Evolutionary conservation across 1,284 basidiomycete species (phyloP).

Genomic region (Malassezia slooffiae): DNA sequence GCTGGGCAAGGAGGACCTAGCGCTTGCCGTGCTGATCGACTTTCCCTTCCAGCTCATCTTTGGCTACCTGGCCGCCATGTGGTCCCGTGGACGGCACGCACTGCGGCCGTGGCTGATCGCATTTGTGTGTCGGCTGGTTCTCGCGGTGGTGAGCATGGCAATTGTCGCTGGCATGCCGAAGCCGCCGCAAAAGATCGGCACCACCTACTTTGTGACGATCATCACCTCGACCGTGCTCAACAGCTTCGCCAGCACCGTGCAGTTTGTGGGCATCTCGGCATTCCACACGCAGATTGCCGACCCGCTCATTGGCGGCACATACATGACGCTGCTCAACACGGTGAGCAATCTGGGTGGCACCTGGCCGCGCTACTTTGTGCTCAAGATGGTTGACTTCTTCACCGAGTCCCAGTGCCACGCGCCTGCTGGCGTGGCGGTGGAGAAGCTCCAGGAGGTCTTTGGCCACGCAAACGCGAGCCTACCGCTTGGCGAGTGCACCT

Average conservation of each 20-base stretch:
- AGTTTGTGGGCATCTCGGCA: conserved; percentile 95
- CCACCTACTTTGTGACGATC: conserved; percentile 69
- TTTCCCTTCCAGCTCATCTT: conserved; percentile 95
- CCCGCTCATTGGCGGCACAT: conserved; percentile 71
- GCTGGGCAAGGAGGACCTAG: conserved; percentile 84
- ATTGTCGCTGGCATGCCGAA: conserved; percentile 77
- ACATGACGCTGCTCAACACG: conserved; percentile 69
- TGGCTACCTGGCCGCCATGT: conserved; percentile 89
- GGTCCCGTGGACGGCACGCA: conserved; percentile 52
- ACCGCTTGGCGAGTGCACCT: conserved; percentile 27
- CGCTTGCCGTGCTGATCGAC: conserved; percentile 86
- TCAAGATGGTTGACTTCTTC: conserved; percentile 54
- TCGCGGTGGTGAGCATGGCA: conserved; percentile 60
- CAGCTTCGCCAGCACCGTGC: conserved; percentile 84
- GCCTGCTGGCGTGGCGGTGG: conserved; percentile 14
- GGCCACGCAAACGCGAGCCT: neutral
- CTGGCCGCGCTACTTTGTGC: conserved; percentile 86
- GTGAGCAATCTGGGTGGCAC: conserved; percentile 95
- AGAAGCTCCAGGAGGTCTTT: conserved; percentile 17
- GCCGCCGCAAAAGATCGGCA: conserved; percentile 56
- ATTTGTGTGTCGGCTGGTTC: conserved; percentile 73
- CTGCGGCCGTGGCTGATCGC: conserved; percentile 65
- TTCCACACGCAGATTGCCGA: conserved; percentile 97
- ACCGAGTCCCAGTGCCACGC: conserved; percentile 31
- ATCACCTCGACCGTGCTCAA: conserved; percentile 68